Evolutionary conservation across 106 monocot species (phyloP), one percentile per base, ranked within the genome.

Genomic region (Allium fistulosum): DNA sequence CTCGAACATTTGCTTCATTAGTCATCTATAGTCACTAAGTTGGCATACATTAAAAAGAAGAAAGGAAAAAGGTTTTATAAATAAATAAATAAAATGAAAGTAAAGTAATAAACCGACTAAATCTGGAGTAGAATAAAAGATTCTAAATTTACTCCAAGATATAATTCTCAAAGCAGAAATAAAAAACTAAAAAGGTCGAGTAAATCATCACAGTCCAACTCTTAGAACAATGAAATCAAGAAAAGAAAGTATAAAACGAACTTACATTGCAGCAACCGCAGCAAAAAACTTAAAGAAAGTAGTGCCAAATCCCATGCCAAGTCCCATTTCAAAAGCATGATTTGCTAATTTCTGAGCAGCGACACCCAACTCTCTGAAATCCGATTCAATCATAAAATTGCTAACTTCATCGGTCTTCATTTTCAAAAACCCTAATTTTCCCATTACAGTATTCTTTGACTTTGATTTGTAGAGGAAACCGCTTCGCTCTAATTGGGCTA

Each of bases 181-280:
- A 37, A 37, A 37, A 37, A 37, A 37, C 37, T 37, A 37, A 37
- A 37, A 37, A 37, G 37, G 37, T 5, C 37, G 5, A 37, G 37
- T 37, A 37, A 2, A 37, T 37, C 37, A 37, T 37, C 37, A 37
- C 37, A 37, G 37, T 37, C 37, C 37, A 37, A 37, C 5, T 37
- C 37, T 37, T 37, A 37, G 1, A 37, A 37, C 37, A 2, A 37
- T 37, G 37, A 37, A 37, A 37, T 37, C 37, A n/a, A 10, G 56
- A 11, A 64, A 26, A 73, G 14, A 9, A 65, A 7, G 50, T 50
- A 17, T 18, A 16, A 55, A 65, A 45, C 14, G 11, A 67, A 2
- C 81, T 86, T 62, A 86, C 86, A 86, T 86, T 14, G 86, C 86
- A 3, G 86, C 76, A 57, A 77, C 6, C 58, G 74, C 76, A 8